Percentiles rank a stretch among this genome's conserved stretches.
phyloP scores from a whole-genome alignment of 2,329 filamentous ascomycete genomes.

The Scedosporium apiospermum region DNA sequence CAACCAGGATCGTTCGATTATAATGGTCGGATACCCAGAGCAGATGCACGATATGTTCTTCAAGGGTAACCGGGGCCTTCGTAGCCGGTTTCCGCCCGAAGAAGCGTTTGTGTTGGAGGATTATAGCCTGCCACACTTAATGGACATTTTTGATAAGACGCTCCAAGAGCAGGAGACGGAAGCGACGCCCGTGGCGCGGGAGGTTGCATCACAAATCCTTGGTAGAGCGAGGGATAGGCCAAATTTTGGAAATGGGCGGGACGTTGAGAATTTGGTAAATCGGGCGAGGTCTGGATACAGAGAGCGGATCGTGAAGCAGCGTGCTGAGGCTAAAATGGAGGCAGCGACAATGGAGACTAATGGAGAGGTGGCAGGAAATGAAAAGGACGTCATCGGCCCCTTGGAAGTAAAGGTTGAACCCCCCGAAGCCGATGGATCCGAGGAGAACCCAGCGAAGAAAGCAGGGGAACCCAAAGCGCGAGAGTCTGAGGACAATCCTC shows the following conservation, averaged over 20 bases:
- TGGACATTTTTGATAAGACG: constrained; percentile 52
- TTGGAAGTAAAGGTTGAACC: not conserved
- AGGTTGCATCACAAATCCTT: constrained; percentile 50
- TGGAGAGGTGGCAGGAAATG: not conserved
- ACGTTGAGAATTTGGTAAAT: constrained; percentile 60
- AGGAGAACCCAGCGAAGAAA: not conserved
- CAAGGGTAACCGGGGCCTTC: constrained; percentile 63
- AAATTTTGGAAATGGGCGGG: constrained; percentile 64
- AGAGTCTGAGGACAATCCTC: not conserved
- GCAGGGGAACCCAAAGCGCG: not conserved
- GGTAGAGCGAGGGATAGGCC: constrained; percentile 42
- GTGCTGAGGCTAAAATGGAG: constrained; percentile 47
- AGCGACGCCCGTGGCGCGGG: constrained; percentile 40
- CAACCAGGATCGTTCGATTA: constrained; percentile 63
- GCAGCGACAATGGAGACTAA: constrained; percentile 31
- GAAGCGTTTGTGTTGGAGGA: constrained; percentile 61
- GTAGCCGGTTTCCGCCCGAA: constrained; percentile 53
- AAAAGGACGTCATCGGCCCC: not conserved
- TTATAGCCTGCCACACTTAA: constrained; percentile 49
- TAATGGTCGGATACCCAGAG: constrained; percentile 61
- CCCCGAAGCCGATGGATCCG: not conserved
- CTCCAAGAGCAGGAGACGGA: constrained; percentile 39
- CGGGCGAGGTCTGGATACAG: constrained; percentile 26
- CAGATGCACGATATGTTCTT: constrained; percentile 65
- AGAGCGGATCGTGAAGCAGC: constrained; percentile 31